Evolutionary conservation across 1,139 yeast species (phyloP).

Genomic region (Blastobotrys niveus): DNA sequence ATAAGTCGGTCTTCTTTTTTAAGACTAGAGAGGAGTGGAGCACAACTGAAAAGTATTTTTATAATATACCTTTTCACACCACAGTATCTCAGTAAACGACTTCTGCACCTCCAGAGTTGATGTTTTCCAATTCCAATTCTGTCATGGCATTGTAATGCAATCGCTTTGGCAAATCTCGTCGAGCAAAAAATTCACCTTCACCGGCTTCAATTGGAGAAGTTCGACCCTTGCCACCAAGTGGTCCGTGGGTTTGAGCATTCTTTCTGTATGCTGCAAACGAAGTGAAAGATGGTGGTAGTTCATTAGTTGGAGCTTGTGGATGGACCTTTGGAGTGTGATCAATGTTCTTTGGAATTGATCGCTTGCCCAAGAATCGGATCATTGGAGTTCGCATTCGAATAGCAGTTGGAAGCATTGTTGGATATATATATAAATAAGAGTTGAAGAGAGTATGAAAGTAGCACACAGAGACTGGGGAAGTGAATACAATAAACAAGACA

Average conservation of each 20-base stretch:
- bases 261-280: constrained; percentile 37
- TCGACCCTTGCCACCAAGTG: constrained; percentile 28
- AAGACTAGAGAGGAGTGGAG: background rate
- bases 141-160: constrained; percentile 61
- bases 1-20: background rate
- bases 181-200: constrained; percentile 49
- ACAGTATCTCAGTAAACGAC: constrained; percentile 9
- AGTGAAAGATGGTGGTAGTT: constrained; percentile 43
- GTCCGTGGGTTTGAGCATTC: constrained; percentile 41
- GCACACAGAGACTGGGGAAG: too few relatives aligned
- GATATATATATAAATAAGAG: too few relatives aligned
- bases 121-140: constrained; percentile 64
- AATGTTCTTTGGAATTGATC: constrained; percentile 22
- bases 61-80: background rate
- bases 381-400: constrained; percentile 33
- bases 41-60: background rate
- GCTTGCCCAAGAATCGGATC: constrained; percentile 39
- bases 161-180: constrained; percentile 62
- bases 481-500: too few relatives aligned
- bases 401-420: constrained; percentile 32
- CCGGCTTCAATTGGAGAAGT: constrained; percentile 35
- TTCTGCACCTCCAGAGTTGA: constrained; percentile 73
- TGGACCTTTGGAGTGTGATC: constrained; percentile 44
- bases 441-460: too few relatives aligned
- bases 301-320: constrained; percentile 43